Evolutionary conservation across 1,139 yeast species (phyloP).

Genomic region (Blastobotrys persicus): DNA sequence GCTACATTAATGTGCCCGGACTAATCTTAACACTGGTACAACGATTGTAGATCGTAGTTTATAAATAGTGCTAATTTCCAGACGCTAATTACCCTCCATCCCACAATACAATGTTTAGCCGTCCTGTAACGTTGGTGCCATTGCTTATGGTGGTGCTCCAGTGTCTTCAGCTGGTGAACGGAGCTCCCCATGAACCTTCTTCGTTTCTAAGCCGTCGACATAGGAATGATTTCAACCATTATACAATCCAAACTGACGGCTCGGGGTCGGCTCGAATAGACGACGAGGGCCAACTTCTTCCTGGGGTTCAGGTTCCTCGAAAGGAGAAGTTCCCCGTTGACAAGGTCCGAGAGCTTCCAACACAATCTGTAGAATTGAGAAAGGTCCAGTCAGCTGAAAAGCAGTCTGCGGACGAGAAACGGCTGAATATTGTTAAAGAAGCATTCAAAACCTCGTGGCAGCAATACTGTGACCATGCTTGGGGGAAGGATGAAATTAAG

Average conservation of each 20-base stretch:
- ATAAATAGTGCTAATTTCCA: background rate
- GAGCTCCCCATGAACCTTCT: background rate
- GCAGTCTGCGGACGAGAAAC: conserved; percentile 25
- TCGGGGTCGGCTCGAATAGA: conserved; percentile 11
- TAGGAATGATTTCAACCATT: conserved; percentile 6
- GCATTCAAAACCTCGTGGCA: conserved; percentile 60
- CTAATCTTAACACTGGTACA: background rate
- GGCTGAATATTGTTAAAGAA: conserved; percentile 47
- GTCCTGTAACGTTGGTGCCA: background rate
- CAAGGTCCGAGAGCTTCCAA: conserved; percentile 16
- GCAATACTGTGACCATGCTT: conserved; percentile 55
- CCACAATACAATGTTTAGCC: background rate
- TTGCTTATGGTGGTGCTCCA: background rate
- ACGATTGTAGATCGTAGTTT: background rate
- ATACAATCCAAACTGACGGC: conserved; percentile 10
- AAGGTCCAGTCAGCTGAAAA: conserved; percentile 22
- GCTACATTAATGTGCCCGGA: background rate
- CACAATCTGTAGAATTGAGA: conserved; percentile 31
- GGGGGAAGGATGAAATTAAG: conserved; percentile 64
- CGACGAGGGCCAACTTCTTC: background rate
- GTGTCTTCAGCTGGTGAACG: background rate
- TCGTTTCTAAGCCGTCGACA: background rate
- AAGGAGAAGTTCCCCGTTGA: conserved; percentile 27
- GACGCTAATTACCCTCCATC: background rate
- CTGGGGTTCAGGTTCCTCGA: conserved; percentile 23